Base-by-base conservation (phyloP, 2,329 filamentous ascomycete species). In the Bipolaris gigantea region DNA sequence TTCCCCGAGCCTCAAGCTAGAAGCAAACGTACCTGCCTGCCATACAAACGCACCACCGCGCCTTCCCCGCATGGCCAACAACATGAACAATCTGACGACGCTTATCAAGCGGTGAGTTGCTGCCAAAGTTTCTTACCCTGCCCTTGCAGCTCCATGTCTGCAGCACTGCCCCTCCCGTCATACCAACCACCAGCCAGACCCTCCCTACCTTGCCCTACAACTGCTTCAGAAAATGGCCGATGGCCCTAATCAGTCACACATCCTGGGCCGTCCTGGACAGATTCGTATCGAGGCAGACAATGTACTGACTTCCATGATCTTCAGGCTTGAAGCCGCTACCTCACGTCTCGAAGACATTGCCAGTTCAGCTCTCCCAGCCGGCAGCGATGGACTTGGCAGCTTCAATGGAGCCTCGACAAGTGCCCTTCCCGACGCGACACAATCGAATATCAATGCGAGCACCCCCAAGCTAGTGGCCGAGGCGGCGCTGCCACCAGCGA, bases 341-440 rank as follows among this genome's bases (percentile, higher is more conserved):
- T 94, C 92, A 61, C 88, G 94, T 55, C 85, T 99, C 52, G 94
- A 99, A 80, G 94, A 99, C 75, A 96, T 99, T 70, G 93, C 94
- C 41, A 86, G 89, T 62, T 88, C 90, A n/a, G 70, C 77, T 5
- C 67, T 73, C 15, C 85, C 83, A 50, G 55, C 44, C 30, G 55
- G 42, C 50, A 56, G 56, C 10, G 23, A 53, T 13, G 48, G 49
- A 35, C 43, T 48, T 11, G 64, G 64, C 23, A 63, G 44, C 30
- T 46, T 61, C 50, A 69, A 63, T 56, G 71, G 76, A 59, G 69
- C 47, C 50, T 65, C 48, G 2, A 50, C 44, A 2, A 61, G 73
- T 15, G 63, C 75, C 5, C 60, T 73, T 21, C 52, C 63, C 35
- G 49, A 65, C 34, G 75, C 68, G 38, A 60, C 66, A 10, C 64